Evolutionary conservation across 192 early-diverging fungal species (phyloP).

Genomic region (Coemansia erecta): DNA sequence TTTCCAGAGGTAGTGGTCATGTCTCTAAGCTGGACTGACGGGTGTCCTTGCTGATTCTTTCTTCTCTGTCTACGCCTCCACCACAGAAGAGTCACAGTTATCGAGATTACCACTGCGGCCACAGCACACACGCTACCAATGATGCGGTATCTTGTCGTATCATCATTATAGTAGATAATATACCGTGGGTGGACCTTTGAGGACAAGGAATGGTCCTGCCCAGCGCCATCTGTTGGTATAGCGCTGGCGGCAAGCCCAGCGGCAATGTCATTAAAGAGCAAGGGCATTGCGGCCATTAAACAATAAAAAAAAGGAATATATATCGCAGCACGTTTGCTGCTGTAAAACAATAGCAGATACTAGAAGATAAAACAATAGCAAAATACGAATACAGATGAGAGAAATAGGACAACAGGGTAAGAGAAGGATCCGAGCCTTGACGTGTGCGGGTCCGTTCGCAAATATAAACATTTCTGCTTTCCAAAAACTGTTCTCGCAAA

Average conservation of each 20-base stretch:
- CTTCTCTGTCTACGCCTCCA: conserved; percentile 5
- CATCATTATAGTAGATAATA: neutral
- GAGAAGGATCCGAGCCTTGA: too few species aligned
- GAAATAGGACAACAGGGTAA: too few species aligned
- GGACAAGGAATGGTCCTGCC: too few species aligned
- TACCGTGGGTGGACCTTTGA: neutral
- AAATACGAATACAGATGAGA: too few species aligned
- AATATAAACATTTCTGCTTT: too few species aligned
- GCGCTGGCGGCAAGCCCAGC: neutral
- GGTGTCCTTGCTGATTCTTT: neutral
- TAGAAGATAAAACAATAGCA: too few species aligned
- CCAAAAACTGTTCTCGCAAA: too few species aligned
- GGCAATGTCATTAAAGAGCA: neutral
- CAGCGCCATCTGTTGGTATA: too few species aligned
- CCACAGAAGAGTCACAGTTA: neutral
- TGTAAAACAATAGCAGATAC: neutral
- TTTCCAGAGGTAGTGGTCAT: neutral
- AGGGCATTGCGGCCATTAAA: neutral
- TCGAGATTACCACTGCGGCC: neutral
- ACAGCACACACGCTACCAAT: conserved; percentile 10
- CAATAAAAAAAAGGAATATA: conserved; percentile 1
- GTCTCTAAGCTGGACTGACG: neutral
- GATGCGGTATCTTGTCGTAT: conserved; percentile 4
- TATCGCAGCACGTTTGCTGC: neutral
- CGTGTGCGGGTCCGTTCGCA: too few species aligned